Evolutionary conservation across 1,284 basidiomycete species (phyloP).

Genomic region (Microbotryum lychnidis-dioicae): DNA sequence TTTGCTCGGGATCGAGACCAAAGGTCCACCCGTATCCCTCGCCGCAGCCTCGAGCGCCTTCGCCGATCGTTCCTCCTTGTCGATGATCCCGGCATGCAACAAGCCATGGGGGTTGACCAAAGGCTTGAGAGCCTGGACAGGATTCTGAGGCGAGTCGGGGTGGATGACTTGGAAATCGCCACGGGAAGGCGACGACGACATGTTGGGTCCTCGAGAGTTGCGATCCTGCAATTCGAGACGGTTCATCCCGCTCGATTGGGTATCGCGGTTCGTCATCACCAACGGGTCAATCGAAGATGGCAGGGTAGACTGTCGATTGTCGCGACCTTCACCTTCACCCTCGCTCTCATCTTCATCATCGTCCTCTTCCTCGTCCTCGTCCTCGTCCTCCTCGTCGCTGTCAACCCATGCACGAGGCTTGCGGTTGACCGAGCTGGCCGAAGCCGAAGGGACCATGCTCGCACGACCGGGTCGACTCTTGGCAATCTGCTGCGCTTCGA

Average conservation of each 20-base stretch:
- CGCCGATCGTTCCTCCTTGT: slow-evolving; percentile 89
- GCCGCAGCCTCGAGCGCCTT: slow-evolving; percentile 90
- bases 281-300: slow-evolving; percentile 1
- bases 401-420: slow-evolving; percentile 27
- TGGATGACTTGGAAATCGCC: neutral
- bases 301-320: slow-evolving; percentile 1
- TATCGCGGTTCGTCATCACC: slow-evolving; percentile 2
- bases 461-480: slow-evolving; percentile 23
- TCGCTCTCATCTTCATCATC: slow-evolving; percentile 17
- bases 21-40: slow-evolving; percentile 73
- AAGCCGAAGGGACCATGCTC: slow-evolving; percentile 1
- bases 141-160: neutral
- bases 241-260: no score
- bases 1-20: slow-evolving; percentile 89
- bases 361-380: slow-evolving; percentile 28
- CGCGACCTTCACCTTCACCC: slow-evolving; percentile 4
- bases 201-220: neutral
- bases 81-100: slow-evolving; percentile 86
- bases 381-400: slow-evolving; percentile 33
- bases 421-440: slow-evolving; percentile 6
- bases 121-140: slow-evolving; percentile 18
- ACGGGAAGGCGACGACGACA: neutral
- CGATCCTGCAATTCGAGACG: neutral
- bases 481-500: slow-evolving; percentile 23
- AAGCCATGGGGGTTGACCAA: slow-evolving; percentile 51